Percentiles rank a stretch among this genome's conserved stretches.
Evolutionary conservation across 2,329 filamentous ascomycete species (phyloP).

Genomic region (Venturia carpophila): DNA sequence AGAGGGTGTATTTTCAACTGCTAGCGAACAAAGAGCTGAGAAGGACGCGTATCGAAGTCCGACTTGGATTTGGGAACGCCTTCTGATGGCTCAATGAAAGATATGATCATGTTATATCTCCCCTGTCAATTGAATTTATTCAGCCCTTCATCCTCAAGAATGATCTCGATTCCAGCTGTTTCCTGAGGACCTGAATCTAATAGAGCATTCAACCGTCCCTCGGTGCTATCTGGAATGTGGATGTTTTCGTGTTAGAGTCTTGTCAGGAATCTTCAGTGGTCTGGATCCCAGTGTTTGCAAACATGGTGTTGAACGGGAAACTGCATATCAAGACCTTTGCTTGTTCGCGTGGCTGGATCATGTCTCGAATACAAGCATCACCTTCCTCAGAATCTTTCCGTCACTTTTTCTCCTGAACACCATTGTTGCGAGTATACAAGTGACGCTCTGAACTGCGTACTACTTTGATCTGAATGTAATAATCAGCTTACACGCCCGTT

Average conservation of each 20-base stretch:
- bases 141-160: background rate
- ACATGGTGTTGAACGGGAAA: background rate
- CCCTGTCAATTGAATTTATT: background rate
- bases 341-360: background rate
- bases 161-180: too few species aligned
- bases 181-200: background rate
- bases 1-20: too few species aligned
- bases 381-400: background rate
- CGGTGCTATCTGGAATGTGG: background rate
- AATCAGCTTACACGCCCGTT: background rate
- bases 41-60: too few species aligned
- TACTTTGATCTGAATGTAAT: background rate
- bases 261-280: background rate
- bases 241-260: background rate
- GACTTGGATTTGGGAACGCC: background rate
- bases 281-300: background rate
- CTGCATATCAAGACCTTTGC: background rate
- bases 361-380: background rate
- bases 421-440: background rate
- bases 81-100: background rate
- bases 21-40: too few species aligned
- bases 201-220: background rate
- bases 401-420: background rate
- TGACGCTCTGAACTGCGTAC: background rate
- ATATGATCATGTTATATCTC: background rate